Evolutionary conservation across 331 rosid genomes (phyloP).

Genomic region (Pyrus hybrid): DNA sequence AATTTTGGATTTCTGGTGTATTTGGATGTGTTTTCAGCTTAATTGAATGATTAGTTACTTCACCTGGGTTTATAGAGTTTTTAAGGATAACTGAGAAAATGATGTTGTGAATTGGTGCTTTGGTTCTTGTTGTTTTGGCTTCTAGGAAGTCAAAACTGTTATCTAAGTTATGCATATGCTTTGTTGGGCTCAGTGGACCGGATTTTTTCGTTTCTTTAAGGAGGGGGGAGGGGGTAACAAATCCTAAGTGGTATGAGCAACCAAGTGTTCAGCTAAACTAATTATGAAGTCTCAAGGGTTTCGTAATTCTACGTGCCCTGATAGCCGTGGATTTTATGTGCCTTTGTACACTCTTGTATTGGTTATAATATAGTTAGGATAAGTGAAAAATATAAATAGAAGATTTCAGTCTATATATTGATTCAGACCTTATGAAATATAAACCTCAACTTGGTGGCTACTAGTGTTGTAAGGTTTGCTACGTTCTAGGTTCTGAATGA

Average conservation of each 20-base stretch:
- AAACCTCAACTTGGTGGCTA: not conserved
- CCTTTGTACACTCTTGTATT: not conserved
- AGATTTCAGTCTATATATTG: not conserved
- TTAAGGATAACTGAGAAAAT: not conserved
- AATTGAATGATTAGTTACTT: not conserved
- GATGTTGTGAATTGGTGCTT: not conserved
- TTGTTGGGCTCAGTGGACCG: constrained; percentile 2
- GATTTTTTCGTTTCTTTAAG: not conserved
- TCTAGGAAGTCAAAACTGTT: constrained; percentile 1
- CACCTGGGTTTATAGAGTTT: not conserved
- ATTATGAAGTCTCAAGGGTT: not conserved
- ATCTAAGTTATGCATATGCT: constrained; percentile 6
- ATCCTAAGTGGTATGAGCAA: not conserved
- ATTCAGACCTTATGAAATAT: not conserved
- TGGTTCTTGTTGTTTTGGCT: constrained; percentile 8
- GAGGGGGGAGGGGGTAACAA: not conserved
- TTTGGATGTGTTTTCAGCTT: not conserved
- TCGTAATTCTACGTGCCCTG: not conserved
- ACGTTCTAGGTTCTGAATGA: not conserved
- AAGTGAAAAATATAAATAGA: not conserved
- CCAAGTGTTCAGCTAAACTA: not conserved
- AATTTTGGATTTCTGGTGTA: not conserved
- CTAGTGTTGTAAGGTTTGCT: not conserved
- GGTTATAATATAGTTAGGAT: not conserved
- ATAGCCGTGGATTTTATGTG: not conserved